These are phyloP conservation scores for Wallacemonas collosoma DNA, from an alignment of 208 protist species.

Conservation along the genomic window DNA sequence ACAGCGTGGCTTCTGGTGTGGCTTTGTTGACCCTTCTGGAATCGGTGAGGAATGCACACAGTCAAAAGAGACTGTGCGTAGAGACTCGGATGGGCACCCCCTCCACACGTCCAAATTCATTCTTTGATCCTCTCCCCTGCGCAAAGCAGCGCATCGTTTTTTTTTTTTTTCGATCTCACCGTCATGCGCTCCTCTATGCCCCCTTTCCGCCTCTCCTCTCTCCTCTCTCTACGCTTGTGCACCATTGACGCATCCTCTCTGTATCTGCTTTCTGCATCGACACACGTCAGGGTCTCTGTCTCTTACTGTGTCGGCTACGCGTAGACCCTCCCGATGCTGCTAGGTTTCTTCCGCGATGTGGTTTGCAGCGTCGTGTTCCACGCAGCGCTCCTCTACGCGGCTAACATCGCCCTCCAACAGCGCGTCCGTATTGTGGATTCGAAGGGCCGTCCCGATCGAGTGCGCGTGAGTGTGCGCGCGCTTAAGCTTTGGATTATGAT, in stretches of 20 bases:
- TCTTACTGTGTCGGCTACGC: no score
- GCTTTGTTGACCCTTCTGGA: no score
- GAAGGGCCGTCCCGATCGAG: neutral
- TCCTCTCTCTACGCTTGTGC: no score
- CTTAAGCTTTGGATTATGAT: slow-evolving; percentile 79
- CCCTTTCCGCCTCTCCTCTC: no score
- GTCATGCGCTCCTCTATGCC: neutral
- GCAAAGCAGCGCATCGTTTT: neutral
- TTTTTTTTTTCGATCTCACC: slow-evolving; percentile 31
- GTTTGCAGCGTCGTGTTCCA: slow-evolving; percentile 24
- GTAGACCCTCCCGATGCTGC: neutral
- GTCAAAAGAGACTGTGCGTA: no score
- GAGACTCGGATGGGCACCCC: no score
- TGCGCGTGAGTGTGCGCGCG: slow-evolving; percentile 26
- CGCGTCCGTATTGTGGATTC: slow-evolving; percentile 7
- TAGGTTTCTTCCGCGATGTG: slow-evolving; percentile 9
- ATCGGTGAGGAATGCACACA: no score
- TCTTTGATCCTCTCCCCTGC: neutral
- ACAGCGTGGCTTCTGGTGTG: no score
- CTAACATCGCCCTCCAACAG: slow-evolving; percentile 36
- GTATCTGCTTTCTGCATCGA: no score
- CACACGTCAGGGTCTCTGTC: no score
- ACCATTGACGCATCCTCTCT: no score
- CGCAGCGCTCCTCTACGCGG: slow-evolving; percentile 52
- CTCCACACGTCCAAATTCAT: neutral